Base-by-base conservation (phyloP, 441 rosid genomes). In the Biscutella auriculata region DNA sequence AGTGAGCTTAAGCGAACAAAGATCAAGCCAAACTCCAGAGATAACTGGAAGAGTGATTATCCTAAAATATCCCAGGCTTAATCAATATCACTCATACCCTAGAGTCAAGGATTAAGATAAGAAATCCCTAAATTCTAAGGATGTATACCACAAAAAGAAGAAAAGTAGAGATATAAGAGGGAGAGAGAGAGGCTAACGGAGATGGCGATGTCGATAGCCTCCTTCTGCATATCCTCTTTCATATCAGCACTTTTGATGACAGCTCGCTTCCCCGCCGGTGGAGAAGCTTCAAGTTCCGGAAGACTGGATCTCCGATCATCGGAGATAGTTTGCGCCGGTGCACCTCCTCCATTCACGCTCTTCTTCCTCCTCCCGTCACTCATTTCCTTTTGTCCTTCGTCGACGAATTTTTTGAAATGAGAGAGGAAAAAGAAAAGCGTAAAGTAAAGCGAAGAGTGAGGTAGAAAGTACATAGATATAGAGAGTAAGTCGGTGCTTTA, bases 211-310 rank as follows among this genome's bases (percentile, higher is more conserved):
- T 87, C 88, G 46, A 93, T 69, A 23, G 97, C 99, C 39, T 93
- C 99, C 46, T 79, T 85, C 73, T 93, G 99, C 93, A 87, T 67
- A 61, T 83, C 95, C 0, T 89, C 97, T 68, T 85, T 93, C 99
- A 93, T 93, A 77, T 93, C 99, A 65, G 97, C 97, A 73, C 92
- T 93, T 76, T 89, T 93, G 65, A 93, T 74, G 64, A 76, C 62
- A 75, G 85, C 73, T 77, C 78, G 76, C 68, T 78, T 82, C 42
- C 73, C 68, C 35, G 65, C 36, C 15, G 84, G 66, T 30, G 68
- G 50, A 4, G 76, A 67, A 23, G 77, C 50, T 17, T 63, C 73
- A 8, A 45, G 4, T 15, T 63, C 60, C 35, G 59, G 52, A 50
- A 71, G 54, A 28, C 63, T 46, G 23, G 76, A 65, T 71, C 76